Conservation (phyloP, 1,284 basidiomycete genomes). For the Marasmius fiardii region DNA sequence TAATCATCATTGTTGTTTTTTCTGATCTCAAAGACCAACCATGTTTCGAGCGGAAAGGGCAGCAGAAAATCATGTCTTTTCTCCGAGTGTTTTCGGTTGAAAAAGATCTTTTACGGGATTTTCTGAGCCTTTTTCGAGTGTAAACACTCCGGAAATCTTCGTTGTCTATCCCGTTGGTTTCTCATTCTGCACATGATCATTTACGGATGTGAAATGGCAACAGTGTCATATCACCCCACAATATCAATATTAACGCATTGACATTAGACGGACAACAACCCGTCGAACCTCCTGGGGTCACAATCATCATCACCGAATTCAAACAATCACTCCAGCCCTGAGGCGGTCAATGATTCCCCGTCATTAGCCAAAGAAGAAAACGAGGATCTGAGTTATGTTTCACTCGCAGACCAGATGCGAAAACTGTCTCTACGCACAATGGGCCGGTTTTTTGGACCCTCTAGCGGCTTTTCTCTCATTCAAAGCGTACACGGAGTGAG, state of each 20-base stretch:
- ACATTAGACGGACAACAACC: not conserved
- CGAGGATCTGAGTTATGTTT: not conserved
- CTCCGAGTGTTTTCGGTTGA: no score
- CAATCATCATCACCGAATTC: not conserved
- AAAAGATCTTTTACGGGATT: no score
- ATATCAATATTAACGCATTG: not conserved
- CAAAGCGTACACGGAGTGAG: not conserved
- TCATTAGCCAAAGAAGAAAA: not conserved
- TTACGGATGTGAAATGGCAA: no score
- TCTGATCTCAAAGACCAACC: no score
- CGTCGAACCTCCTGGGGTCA: not conserved
- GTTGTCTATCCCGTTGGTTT: no score
- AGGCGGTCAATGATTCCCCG: not conserved
- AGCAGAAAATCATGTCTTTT: no score
- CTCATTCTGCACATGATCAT: no score
- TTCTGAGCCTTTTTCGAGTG: no score
- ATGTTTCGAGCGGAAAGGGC: no score
- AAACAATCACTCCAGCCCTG: not conserved
- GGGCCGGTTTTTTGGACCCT: not conserved
- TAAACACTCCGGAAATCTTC: no score
- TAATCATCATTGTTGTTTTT: no score
- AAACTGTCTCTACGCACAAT: not conserved
- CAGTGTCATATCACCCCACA: no score
- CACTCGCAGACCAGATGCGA: not conserved
- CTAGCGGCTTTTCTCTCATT: not conserved